phyloP scores from a whole-genome alignment of 73 alveolate genomes.

The Blepharisma stoltei region DNA sequence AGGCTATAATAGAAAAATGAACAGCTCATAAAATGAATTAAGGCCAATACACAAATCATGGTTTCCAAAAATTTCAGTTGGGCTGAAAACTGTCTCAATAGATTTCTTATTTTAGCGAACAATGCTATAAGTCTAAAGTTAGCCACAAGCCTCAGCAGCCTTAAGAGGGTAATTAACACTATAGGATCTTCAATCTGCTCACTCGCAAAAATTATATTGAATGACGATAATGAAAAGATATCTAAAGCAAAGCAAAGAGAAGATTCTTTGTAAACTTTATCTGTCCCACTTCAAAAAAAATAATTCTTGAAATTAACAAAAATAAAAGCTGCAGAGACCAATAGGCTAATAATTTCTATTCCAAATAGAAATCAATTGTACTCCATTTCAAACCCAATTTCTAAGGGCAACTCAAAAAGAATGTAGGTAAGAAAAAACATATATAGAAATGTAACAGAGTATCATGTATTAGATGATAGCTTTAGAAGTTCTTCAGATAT shows the following conservation, averaged over 20 bases:
- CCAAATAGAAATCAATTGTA: neutral
- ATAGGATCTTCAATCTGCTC: neutral
- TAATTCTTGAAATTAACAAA: conserved; percentile 53
- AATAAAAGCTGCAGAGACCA: conserved; percentile 26
- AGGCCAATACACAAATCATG: conserved; percentile 31
- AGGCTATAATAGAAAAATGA: conserved; percentile 39
- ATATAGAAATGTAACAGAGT: conserved; percentile 31
- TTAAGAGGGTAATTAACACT: conserved; percentile 7
- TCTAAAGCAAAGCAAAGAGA: conserved; percentile 27
- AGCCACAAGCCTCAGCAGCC: conserved; percentile 41
- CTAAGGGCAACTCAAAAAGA: conserved; percentile 44
- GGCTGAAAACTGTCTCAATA: conserved; percentile 10
- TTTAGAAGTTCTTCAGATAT: neutral
- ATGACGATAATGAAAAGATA: conserved; percentile 45
- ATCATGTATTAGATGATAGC: neutral
- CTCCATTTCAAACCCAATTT: conserved; percentile 40
- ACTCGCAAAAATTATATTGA: conserved; percentile 47
- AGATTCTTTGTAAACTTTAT: too few relatives aligned
- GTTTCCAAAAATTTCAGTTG: conserved; percentile 38
- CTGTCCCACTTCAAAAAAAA: conserved; percentile 6
- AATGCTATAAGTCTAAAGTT: conserved; percentile 29
- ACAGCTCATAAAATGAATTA: conserved; percentile 59
- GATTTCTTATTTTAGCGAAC: conserved; percentile 35
- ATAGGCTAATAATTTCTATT: conserved; percentile 38
- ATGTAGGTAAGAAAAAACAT: conserved; percentile 38